A percentile compares a stretch with the other conserved stretches of the same genome.
Evolutionary conservation across 352 stramenopile species (phyloP).

Genomic region (Globisporangium ultimum): DNA sequence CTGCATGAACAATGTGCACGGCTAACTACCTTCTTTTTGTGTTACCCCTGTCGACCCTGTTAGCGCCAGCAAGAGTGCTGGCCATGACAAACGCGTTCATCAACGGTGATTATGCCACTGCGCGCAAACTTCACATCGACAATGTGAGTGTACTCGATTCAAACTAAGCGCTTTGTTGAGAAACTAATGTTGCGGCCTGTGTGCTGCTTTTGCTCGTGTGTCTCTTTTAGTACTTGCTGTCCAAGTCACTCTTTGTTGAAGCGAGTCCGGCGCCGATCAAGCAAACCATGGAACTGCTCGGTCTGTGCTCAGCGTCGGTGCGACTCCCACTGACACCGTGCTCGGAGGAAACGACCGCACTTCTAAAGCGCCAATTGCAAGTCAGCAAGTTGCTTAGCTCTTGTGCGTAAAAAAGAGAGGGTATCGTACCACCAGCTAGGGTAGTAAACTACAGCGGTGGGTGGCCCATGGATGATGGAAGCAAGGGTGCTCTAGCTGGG

Average conservation of each 20-base stretch:
- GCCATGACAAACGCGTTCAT: neutral
- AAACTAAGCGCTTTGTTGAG: no score
- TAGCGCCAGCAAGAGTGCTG: neutral
- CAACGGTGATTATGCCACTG: neutral
- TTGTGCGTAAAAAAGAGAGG: no score
- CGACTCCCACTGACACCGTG: conserved; percentile 51
- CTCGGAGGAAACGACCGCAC: conserved; percentile 34
- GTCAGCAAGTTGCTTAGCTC: conserved; percentile 39
- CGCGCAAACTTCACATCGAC: conserved; percentile 3
- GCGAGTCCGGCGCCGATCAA: conserved; percentile 80
- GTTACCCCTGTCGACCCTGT: neutral
- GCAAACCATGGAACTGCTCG: conserved; percentile 66
- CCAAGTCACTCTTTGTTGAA: conserved; percentile 74
- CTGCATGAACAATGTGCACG: no score
- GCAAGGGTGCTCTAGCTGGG: no score
- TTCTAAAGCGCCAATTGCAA: conserved; percentile 45
- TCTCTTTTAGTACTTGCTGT: conserved; percentile 35
- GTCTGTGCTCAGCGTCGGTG: conserved; percentile 49
- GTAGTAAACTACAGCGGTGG: no score
- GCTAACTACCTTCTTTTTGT: no score
- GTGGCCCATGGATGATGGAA: no score
- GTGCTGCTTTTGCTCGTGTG: no score
- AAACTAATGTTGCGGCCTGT: no score
- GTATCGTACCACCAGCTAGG: no score
- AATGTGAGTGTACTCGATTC: neutral